Base-by-base conservation (phyloP, 2,329 filamentous ascomycete species). In the Penicillium sp. region DNA sequence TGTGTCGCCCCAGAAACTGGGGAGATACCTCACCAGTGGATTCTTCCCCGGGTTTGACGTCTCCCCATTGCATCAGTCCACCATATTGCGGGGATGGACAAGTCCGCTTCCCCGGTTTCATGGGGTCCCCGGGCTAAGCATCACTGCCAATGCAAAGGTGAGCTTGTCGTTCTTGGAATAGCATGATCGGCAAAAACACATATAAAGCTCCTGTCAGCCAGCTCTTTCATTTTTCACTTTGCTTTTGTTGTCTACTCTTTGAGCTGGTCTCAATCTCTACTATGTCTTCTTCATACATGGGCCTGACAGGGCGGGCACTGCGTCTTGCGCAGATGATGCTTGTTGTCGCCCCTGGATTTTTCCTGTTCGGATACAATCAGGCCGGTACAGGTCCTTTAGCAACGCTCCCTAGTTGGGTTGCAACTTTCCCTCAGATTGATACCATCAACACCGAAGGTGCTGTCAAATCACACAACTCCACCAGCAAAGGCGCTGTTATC, bases 351-450 rank as follows among this genome's bases (percentile, higher is more conserved):
- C 62, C 64, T 11, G 60, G 62, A 22, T 67, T 67, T 44, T 51
- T 66, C 9, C 53, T 65, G 31, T 66, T 62, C 42, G 65, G 62
- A 9, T 67, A 67, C 53, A 66, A 66, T 43, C 65, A 66, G 53
- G 58, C 64, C 2, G 65, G 61, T 10, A n/a, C 63, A 7, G 62
- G 62, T 1, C 59, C 61, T 5, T 49, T 67, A 27, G 49, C 60
- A 13, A 64, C 57, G 13, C 54, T 67, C 11, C 47, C 61, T 31
- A 62, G 56, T 34, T 65, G 61, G 54, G 75, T 85, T 2, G 64
- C 69, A 2, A 71, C 75, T 14, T 86, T 86, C 59, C 84, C 83
- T 0, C 67, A 76, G 38, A 83, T 84, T 59, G 79, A 84, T 63
- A 77, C 81, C 2, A 67, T 73, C 7, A 65, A 71, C 24, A 62